Evolutionary conservation across 306 rosid species (phyloP).

Genomic region (Carpinus fangiana): DNA sequence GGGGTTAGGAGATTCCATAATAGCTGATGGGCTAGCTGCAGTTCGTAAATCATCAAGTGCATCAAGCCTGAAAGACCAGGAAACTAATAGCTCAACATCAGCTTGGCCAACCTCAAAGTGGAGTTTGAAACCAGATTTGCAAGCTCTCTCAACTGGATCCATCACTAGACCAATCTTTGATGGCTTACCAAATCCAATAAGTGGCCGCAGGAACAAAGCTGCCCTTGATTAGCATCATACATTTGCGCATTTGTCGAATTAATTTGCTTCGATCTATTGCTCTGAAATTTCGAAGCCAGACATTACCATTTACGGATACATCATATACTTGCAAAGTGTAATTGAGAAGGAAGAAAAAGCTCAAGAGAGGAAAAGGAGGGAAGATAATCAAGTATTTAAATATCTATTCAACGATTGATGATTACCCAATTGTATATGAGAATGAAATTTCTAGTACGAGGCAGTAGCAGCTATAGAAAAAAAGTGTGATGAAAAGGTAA

Average conservation of each 20-base stretch:
- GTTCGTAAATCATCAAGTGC: conserved; percentile 74
- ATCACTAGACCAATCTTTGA: conserved; percentile 70
- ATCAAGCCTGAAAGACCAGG: conserved; percentile 73
- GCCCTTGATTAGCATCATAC: conserved; percentile 70
- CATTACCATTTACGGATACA: conserved; percentile 29
- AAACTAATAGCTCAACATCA: conserved; percentile 42
- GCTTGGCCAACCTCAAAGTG: conserved; percentile 65
- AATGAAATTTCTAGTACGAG: conserved; percentile 10
- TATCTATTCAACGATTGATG: conserved; percentile 27
- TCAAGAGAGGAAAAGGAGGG: conserved; percentile 12
- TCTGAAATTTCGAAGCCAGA: conserved; percentile 17
- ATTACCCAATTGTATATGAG: conserved; percentile 26
- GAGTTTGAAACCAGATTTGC: conserved; percentile 74
- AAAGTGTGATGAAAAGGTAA: conserved; percentile 18
- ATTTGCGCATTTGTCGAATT: conserved; percentile 17
- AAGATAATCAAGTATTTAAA: conserved; percentile 35
- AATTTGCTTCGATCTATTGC: conserved; percentile 27
- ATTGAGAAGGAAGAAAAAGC: conserved; percentile 24
- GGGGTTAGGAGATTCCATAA: conserved; percentile 71
- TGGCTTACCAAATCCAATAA: conserved; percentile 79
- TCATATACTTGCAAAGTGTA: conserved; percentile 35
- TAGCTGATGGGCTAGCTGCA: conserved; percentile 42
- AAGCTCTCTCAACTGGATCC: conserved; percentile 53
- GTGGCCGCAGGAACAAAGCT: conserved; percentile 73
- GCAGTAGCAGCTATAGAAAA: conserved; percentile 15